A percentile compares a stretch with the other conserved stretches of the same genome.
phyloP scores from a whole-genome alignment of 2,329 filamentous ascomycete genomes.

The Beauveria pseudobassiana region DNA sequence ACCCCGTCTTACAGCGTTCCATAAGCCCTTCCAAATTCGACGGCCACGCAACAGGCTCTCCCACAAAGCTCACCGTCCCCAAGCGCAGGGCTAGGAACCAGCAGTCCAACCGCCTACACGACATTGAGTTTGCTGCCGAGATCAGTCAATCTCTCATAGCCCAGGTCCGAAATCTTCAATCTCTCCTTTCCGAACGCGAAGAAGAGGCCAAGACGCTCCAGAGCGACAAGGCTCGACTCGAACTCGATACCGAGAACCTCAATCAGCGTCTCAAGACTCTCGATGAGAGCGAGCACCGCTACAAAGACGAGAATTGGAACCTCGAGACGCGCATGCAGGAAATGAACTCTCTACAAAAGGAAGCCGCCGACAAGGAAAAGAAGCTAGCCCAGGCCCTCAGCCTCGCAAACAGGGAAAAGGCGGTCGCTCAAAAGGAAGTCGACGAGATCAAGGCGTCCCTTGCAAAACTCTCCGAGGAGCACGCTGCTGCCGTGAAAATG shows the following conservation, averaged over 20 bases:
- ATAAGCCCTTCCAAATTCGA: conserved; percentile 73
- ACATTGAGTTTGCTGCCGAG: conserved; percentile 97
- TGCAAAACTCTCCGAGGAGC: conserved; percentile 73
- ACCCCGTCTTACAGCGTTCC: conserved; percentile 45
- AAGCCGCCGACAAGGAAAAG: conserved; percentile 74
- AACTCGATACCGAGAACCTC: conserved; percentile 73
- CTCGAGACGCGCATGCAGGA: conserved; percentile 90
- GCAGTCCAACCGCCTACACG: conserved; percentile 78
- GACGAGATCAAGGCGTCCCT: conserved; percentile 81
- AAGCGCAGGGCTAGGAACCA: conserved; percentile 88
- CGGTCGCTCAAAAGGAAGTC: conserved; percentile 70
- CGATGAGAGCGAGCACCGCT: conserved; percentile 90
- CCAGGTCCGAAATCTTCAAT: conserved; percentile 88
- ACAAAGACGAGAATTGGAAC: conserved; percentile 98
- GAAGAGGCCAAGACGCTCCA: conserved; percentile 71
- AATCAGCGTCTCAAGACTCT: conserved; percentile 72
- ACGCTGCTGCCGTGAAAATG: conserved; percentile 67
- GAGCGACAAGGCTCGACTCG: conserved; percentile 68
- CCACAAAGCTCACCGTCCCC: conserved; percentile 80
- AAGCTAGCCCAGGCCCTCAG: conserved; percentile 69
- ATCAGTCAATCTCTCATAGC: conserved; percentile 90
- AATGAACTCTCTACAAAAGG: conserved; percentile 62
- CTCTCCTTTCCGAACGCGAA: conserved; percentile 77
- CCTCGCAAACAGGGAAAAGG: conserved; percentile 66
- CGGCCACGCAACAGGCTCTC: conserved; percentile 75